phyloP scores from a whole-genome alignment of 2,329 filamentous ascomycete species.

The Talaromyces islandicus region DNA sequence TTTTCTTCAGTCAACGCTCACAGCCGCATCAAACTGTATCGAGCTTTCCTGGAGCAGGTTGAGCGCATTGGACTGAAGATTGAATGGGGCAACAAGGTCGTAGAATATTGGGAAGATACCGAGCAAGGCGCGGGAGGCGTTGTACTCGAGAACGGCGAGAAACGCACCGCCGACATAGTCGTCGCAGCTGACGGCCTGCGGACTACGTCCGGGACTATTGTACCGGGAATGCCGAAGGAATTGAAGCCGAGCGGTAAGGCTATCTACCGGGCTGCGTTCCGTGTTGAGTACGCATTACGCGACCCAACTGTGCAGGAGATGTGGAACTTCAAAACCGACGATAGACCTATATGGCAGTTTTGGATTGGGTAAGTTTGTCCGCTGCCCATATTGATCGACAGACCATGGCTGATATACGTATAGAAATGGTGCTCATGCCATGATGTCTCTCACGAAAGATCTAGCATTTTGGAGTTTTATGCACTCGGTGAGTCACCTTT shows the following conservation, averaged over 20 bases:
- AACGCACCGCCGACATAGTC: neutral
- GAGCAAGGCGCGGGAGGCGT: neutral
- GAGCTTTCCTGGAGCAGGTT: conserved; percentile 19
- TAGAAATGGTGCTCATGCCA: too few relatives aligned
- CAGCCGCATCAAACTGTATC: conserved; percentile 12
- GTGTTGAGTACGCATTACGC: neutral
- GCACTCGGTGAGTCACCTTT: too few relatives aligned
- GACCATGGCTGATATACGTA: too few relatives aligned
- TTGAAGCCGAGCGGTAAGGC: neutral
- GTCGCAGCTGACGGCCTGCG: neutral
- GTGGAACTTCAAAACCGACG: too few relatives aligned
- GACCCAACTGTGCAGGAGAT: too few relatives aligned
- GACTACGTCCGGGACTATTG: neutral
- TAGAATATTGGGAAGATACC: conserved; percentile 16
- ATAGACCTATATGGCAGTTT: too few relatives aligned
- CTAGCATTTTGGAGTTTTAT: too few relatives aligned
- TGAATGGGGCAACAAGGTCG: conserved; percentile 23
- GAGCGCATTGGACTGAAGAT: conserved; percentile 21
- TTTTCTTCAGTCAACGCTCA: conserved; percentile 10
- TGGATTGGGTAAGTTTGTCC: too few relatives aligned
- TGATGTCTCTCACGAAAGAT: too few relatives aligned
- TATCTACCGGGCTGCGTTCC: neutral
- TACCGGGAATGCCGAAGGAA: neutral
- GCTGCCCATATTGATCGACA: too few relatives aligned
- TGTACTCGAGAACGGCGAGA: neutral